phyloP scores from a whole-genome alignment of 768 basidiomycete species.

The Lentinula sp. region DNA sequence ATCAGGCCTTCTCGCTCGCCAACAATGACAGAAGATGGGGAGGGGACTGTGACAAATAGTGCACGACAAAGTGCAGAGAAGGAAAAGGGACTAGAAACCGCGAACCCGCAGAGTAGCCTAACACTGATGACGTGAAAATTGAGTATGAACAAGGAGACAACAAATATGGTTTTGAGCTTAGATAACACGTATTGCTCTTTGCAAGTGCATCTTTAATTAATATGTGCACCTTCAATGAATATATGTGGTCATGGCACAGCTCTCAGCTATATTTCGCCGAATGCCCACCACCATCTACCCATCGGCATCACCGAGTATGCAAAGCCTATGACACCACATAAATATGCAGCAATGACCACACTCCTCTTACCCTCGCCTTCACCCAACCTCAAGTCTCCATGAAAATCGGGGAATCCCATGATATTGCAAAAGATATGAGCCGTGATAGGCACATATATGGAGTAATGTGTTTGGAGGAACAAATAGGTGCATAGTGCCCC shows the following conservation, averaged over 20 bases:
- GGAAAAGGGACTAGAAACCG: background rate
- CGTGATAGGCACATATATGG: conserved; percentile 67
- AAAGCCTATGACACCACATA: background rate
- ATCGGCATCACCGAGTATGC: background rate
- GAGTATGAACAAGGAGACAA: too few species aligned
- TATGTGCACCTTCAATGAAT: too few species aligned
- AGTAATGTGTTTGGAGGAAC: conserved; percentile 71
- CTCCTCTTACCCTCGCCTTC: background rate
- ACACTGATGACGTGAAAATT: too few species aligned
- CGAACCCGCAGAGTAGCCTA: background rate
- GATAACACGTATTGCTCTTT: too few species aligned
- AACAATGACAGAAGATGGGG: background rate
- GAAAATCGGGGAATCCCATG: conserved; percentile 74
- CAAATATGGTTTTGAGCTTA: too few species aligned
- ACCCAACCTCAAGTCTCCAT: background rate
- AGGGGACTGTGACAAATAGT: conserved; percentile 1
- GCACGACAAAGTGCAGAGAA: background rate
- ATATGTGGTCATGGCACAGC: too few species aligned
- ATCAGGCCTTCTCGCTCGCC: background rate
- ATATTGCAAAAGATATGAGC: conserved; percentile 92
- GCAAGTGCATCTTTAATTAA: too few species aligned
- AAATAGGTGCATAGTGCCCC: conserved; percentile 77
- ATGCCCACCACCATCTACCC: background rate
- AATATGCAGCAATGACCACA: background rate
- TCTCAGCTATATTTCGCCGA: background rate